These are phyloP conservation scores for Brassica rapa DNA, from an alignment of 345 rosid genomes.

Conservation along the genomic window DNA sequence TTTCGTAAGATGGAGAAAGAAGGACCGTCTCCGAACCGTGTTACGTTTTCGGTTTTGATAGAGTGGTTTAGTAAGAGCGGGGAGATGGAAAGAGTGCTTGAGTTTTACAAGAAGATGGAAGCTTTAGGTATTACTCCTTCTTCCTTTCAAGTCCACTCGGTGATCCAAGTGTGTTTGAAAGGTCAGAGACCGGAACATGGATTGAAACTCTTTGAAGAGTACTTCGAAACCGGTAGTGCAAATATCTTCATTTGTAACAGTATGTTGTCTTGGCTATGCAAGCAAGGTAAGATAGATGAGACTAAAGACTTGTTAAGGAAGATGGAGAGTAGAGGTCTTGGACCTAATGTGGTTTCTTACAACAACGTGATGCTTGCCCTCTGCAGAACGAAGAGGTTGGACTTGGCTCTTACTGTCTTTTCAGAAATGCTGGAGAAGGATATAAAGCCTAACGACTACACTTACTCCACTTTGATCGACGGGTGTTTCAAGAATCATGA, in stretches of 20 bases:
- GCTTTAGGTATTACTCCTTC: conserved; percentile 49
- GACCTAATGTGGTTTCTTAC: conserved; percentile 58
- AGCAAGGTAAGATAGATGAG: conserved; percentile 55
- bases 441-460: conserved; percentile 56
- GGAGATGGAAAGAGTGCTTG: conserved; percentile 57
- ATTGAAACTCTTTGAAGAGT: conserved; percentile 55
- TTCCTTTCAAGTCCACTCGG: conserved; percentile 50
- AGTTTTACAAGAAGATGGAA: conserved; percentile 67
- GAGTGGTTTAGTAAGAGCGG: conserved; percentile 62
- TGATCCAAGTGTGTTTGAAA: conserved; percentile 60
- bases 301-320: conserved; percentile 55
- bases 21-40: conserved; percentile 60
- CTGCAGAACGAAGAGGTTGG: conserved; percentile 52
- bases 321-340: conserved; percentile 55
- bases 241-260: conserved; percentile 56
- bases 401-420: conserved; percentile 47
- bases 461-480: conserved; percentile 64
- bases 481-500: conserved; percentile 64
- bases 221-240: conserved; percentile 53
- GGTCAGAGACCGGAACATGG: conserved; percentile 49
- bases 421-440: conserved; percentile 55
- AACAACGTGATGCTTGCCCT: conserved; percentile 62
- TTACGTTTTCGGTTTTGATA: conserved; percentile 66
- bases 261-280: conserved; percentile 56
- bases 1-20: conserved; percentile 55